Evolutionary conservation across 208 protist genomes (phyloP).

Genomic region (Leishmania mexicana): DNA sequence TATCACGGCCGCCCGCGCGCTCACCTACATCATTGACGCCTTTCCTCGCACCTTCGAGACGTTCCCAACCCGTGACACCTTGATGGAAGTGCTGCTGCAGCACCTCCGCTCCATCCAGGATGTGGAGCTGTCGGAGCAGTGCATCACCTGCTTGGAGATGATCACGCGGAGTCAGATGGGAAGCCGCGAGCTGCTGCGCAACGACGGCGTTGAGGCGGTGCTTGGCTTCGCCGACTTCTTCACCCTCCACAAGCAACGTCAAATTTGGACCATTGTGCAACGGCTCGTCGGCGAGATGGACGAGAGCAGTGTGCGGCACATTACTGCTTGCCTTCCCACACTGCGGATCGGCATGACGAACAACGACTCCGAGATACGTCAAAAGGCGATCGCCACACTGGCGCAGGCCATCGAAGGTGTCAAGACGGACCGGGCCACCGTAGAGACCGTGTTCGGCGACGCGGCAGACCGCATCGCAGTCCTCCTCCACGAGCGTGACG

Average conservation of each 20-base stretch:
- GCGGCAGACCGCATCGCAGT: constrained; percentile 37
- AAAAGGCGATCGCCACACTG: constrained; percentile 63
- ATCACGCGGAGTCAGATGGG: constrained; percentile 57
- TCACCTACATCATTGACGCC: constrained; percentile 92
- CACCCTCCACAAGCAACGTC: constrained; percentile 84
- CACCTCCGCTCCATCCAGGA: constrained; percentile 91
- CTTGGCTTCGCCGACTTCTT: constrained; percentile 96
- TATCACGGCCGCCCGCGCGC: constrained; percentile 82
- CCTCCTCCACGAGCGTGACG: constrained; percentile 35
- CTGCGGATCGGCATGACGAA: constrained; percentile 72
- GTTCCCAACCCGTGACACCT: constrained; percentile 49
- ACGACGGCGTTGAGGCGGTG: constrained; percentile 79
- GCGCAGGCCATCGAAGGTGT: constrained; percentile 61
- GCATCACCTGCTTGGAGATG: constrained; percentile 91
- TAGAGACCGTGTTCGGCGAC: constrained; percentile 65
- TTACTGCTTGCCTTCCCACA: constrained; percentile 64
- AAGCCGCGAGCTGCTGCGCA: constrained; percentile 54
- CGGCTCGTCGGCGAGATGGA: constrained; percentile 74
- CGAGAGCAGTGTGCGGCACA: constrained; percentile 41
- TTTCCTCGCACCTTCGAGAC: constrained; percentile 67
- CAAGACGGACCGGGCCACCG: constrained; percentile 34
- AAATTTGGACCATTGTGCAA: constrained; percentile 78
- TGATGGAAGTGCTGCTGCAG: constrained; percentile 67
- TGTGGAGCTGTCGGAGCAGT: constrained; percentile 96
- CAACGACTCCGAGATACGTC: constrained; percentile 71